phyloP scores from a whole-genome alignment of 176 grass and related monocot species.

The Lolium multiflorum region DNA sequence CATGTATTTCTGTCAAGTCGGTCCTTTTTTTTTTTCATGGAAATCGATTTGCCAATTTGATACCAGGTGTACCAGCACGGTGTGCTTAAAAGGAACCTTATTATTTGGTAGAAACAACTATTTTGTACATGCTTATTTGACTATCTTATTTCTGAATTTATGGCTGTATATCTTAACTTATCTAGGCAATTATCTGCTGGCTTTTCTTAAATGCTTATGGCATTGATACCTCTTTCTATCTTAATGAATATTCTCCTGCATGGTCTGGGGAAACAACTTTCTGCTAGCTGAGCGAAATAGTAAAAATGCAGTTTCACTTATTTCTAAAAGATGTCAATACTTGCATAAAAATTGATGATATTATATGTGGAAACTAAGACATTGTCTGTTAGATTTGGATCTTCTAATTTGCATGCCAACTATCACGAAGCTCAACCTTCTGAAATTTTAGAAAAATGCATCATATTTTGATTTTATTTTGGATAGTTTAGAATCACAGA shows the following conservation, averaged over 20 bases:
- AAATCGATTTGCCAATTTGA: background rate
- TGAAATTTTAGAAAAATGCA: background rate
- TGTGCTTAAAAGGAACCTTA: background rate
- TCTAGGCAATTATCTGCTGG: background rate
- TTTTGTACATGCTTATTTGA: background rate
- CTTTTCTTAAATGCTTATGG: background rate
- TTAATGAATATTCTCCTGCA: background rate
- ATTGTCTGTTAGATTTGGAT: background rate
- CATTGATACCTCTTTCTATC: background rate
- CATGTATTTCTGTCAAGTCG: background rate
- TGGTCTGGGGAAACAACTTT: background rate
- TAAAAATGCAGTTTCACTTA: background rate
- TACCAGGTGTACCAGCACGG: background rate
- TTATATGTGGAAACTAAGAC: background rate
- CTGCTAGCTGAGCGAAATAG: background rate
- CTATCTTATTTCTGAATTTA: background rate
- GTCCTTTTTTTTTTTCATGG: background rate
- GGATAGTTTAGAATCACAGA: background rate
- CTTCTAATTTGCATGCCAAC: background rate
- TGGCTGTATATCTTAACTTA: background rate
- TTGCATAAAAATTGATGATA: background rate
- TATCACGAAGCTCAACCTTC: background rate
- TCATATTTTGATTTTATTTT: background rate
- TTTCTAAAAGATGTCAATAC: background rate
- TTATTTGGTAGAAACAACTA: background rate